Evolutionary conservation across 192 early-diverging fungal species (phyloP).

Genomic region (Coemansia erecta): DNA sequence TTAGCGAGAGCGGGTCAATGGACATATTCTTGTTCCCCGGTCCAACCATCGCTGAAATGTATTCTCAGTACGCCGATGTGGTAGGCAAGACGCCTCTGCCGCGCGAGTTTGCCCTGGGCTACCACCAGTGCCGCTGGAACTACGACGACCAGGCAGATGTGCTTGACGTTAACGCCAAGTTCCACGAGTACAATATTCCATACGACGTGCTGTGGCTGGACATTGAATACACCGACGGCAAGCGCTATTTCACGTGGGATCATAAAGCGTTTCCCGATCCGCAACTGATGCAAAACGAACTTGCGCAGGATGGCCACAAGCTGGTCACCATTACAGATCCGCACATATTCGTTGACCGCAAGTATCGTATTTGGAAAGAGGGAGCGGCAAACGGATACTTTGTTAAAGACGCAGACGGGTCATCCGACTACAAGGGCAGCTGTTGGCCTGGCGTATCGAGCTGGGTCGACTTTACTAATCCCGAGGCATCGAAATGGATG

Average conservation of each 20-base stretch:
- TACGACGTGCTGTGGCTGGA: constrained; percentile 99
- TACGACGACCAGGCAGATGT: constrained; percentile 92
- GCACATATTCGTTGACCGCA: constrained; percentile 84
- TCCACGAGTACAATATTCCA: constrained; percentile 90
- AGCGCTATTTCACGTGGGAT: constrained; percentile 99
- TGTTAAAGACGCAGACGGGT: constrained; percentile 71
- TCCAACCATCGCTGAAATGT: constrained; percentile 63
- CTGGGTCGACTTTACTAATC: constrained; percentile 91
- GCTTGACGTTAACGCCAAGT: constrained; percentile 72
- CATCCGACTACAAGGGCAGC: constrained; percentile 84
- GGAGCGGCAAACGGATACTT: constrained; percentile 71
- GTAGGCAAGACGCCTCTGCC: constrained; percentile 87
- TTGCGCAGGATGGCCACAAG: constrained; percentile 69
- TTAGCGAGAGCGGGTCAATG: constrained; percentile 85
- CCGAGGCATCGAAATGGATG: constrained; percentile 77
- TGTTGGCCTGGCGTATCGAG: constrained; percentile 95
- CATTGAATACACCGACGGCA: constrained; percentile 98
- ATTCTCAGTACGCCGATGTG: constrained; percentile 68
- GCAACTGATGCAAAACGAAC: constrained; percentile 71
- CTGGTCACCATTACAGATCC: constrained; percentile 97
- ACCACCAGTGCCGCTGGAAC: constrained; percentile 99
- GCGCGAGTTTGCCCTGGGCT: constrained; percentile 85
- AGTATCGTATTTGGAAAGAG: constrained; percentile 76
- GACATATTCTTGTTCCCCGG: constrained; percentile 88
- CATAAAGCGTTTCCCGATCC: constrained; percentile 85